Base-by-base conservation (phyloP, 495 filamentous ascomycete species). In the Lasiosphaeriaceae sp. region DNA sequence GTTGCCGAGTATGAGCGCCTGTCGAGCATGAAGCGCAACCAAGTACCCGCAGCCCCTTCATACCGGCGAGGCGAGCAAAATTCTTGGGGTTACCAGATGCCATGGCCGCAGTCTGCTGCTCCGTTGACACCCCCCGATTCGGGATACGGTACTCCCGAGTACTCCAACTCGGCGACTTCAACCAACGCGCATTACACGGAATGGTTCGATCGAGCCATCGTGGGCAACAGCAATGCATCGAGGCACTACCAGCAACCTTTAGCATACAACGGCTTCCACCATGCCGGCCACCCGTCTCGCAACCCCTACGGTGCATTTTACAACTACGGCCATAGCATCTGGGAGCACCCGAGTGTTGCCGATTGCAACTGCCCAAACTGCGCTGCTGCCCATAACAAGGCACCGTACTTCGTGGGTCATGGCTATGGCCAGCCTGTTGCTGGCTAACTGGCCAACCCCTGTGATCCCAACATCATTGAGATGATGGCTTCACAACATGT, bases 341-440 rank as follows among this genome's bases (percentile, higher is more conserved):
- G 86, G 83, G 75, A 80, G 55, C 79, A 81, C 57, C 79, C 76
- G 39, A 77, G 81, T 62, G 80, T 79, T 46, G 78, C 80, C 26
- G 88, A 86, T 19, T 94, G 89, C 67, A 79, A 76, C 56, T 94
- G 90, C 68, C 67, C 74, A 47, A 81, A 83, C 52, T 93, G 89
- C 70, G 71, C 75, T 17, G 65, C 66, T 23, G 43, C 62, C 17
- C 85, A 68, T 52, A 66, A 82, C 57, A 81, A 86, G 55, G 68
- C 84, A 26, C 80, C 83, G 17, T 90, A 91, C 66, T 83, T 90
- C 64, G 81, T 81, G 66, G 74, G 78, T 47, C 79, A 78, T 48
- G 74, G 75, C 46, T 90, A 84, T 61, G 71, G 84, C 19, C 88
- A 89, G 70, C 76, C 89, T 21, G 84, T 87, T 21, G 81, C 80